Evolutionary conservation across 1,284 basidiomycete genomes (phyloP), one percentile per base, ranked within the genome.

Genomic region (Ganoderma boninense): DNA sequence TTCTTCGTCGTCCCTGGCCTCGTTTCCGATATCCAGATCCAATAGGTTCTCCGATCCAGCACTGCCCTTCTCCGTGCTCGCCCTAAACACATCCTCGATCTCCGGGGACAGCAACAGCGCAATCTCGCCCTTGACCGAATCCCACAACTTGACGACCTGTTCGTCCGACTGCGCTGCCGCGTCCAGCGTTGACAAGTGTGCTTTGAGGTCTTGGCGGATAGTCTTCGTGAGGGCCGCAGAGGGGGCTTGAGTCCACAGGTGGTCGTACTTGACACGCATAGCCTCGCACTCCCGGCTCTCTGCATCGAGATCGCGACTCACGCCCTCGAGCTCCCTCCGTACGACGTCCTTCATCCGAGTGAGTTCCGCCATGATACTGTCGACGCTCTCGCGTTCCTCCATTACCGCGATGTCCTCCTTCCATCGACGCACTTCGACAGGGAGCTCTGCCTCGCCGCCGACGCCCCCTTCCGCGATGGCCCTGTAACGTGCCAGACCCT

Each of bases 201-300:
- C 88, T 78, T 95, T 95, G 66, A 99, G 83, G 76, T 96, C 96
- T 69, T 90, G 89, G 14, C 97, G 87, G 71, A 95, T 81, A 1
- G 87, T 83, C 79, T 93, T 92, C 43, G 93, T 95, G 71, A 91
- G 84, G 0, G 88, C 86, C 0, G 92, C 91, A 0, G 93, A 92
- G 0, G 97, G 97, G n/a, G 89, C 88, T 81, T 99, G 97, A 10
- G 92, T 93, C 92, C 96, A 99, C 52, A 90, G 80, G 75, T 97
- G 94, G 43, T 94, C 93, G 80, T 96, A 96, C 80, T 94, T 93
- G 69, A 97, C 92, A 67, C 95, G 85, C 88, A 92, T 90, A 62
- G 89, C 85, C 81, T 97, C 95, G 79, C 95, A 97, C 67, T 96
- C 95, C 71, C 89, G 84, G 52, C 90, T 92, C 81, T 97, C 96